Conservation (phyloP, 2,329 filamentous ascomycete genomes). For the Dactylellina parvicollis region DNA sequence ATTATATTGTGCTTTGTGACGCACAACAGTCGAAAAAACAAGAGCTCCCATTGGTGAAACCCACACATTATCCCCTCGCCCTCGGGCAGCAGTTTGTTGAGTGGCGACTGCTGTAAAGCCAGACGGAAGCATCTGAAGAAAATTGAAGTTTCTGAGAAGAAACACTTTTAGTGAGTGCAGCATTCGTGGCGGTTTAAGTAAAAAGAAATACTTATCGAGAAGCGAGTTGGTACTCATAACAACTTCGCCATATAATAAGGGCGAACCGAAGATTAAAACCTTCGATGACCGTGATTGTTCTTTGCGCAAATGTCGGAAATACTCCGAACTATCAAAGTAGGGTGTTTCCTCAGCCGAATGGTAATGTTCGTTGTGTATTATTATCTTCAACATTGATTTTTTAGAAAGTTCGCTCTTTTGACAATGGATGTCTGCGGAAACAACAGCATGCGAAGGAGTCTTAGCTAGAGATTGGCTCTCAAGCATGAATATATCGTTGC, state of each 20-base stretch:
- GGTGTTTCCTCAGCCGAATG: slow-evolving; percentile 73
- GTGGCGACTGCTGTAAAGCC: slow-evolving; percentile 91
- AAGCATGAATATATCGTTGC: slow-evolving; percentile 12
- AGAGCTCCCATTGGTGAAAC: slow-evolving; percentile 85
- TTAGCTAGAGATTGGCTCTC: background rate
- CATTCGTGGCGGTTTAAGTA: slow-evolving; percentile 17
- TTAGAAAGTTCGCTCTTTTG: slow-evolving; percentile 74
- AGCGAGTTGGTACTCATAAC: slow-evolving; percentile 94
- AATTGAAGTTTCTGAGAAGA: slow-evolving; percentile 73
- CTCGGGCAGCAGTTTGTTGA: slow-evolving; percentile 85
- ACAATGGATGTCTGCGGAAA: no score
- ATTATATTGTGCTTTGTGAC: slow-evolving; percentile 79
- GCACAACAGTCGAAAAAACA: slow-evolving; percentile 87
- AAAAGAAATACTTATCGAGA: slow-evolving; percentile 75
- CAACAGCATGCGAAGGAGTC: background rate
- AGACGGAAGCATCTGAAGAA: slow-evolving; percentile 78
- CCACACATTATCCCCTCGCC: slow-evolving; percentile 93
- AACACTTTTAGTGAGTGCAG: background rate
- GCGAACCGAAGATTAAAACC: slow-evolving; percentile 72
- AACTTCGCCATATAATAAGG: slow-evolving; percentile 87
- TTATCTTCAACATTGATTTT: slow-evolving; percentile 75
- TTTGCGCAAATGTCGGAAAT: slow-evolving; percentile 58
- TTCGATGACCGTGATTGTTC: slow-evolving; percentile 62
- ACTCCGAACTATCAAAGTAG: slow-evolving; percentile 72
- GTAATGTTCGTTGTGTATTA: slow-evolving; percentile 74